A percentile compares a stretch with the other conserved stretches of the same genome.
These are phyloP conservation scores for Pisolithus marmoratus DNA, from an alignment of 768 basidiomycete genomes.

Conservation along the genomic window DNA sequence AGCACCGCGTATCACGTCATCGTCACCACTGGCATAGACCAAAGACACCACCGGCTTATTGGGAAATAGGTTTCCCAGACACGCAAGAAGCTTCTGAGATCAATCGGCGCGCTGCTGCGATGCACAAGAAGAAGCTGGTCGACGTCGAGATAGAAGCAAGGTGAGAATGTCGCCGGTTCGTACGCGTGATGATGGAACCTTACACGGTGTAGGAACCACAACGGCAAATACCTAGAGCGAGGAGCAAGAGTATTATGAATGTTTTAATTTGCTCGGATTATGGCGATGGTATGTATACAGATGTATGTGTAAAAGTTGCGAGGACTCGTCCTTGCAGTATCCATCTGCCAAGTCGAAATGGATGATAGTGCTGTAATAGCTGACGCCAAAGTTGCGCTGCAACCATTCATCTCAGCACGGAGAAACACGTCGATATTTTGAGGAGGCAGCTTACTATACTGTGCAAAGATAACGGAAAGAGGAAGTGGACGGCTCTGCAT, in stretches of 20 bases:
- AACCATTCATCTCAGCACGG: constrained; percentile 1
- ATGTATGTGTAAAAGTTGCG: constrained; percentile 38
- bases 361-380: constrained; percentile 53
- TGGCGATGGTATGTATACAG: constrained; percentile 2
- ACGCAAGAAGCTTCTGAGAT: constrained; percentile 79
- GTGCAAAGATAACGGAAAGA: constrained; percentile 47
- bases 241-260: constrained; percentile 11
- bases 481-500: constrained; percentile 49
- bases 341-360: constrained; percentile 45
- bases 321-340: constrained; percentile 46
- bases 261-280: background rate
- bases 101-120: constrained; percentile 65
- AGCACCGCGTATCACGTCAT: constrained; percentile 67
- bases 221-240: constrained; percentile 25
- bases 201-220: constrained; percentile 10
- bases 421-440: background rate
- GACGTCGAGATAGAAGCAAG: constrained; percentile 55
- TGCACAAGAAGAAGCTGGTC: constrained; percentile 61
- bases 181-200: background rate
- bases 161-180: constrained; percentile 28
- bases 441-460: constrained; percentile 39
- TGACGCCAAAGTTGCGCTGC: constrained; percentile 45
- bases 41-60: constrained; percentile 80
- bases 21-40: constrained; percentile 64
- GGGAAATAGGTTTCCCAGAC: constrained; percentile 85